A percentile compares a stretch with the other conserved stretches of the same genome.
Evolutionary conservation across 257 asterid genomes (phyloP).

Genomic region (Ilex aquifolium): DNA sequence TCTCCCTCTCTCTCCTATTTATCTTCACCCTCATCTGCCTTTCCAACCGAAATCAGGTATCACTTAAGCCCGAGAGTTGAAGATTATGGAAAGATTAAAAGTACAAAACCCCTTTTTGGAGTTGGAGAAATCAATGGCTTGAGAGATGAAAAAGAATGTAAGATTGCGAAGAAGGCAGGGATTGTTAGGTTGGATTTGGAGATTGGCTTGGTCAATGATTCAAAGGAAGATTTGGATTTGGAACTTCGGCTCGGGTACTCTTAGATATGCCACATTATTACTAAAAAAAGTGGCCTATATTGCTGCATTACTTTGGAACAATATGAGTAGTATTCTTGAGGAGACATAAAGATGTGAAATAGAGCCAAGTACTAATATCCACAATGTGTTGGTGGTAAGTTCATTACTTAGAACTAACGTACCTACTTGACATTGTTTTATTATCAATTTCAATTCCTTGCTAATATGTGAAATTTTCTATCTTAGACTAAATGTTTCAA

Average conservation of each 20-base stretch:
- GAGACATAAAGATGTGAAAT: too few species aligned
- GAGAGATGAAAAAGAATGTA: conserved; percentile 16
- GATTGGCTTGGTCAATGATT: conserved; percentile 46
- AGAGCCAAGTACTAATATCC: too few species aligned
- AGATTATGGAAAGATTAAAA: conserved; percentile 18
- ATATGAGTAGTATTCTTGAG: too few species aligned
- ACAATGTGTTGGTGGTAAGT: too few species aligned
- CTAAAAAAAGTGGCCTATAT: background rate
- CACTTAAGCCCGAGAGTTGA: conserved; percentile 6
- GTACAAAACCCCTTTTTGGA: conserved; percentile 22
- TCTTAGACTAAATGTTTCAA: too few species aligned
- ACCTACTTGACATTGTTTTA: too few species aligned
- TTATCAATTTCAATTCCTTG: too few species aligned
- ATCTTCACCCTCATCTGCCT: conserved; percentile 11
- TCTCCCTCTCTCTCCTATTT: conserved; percentile 19
- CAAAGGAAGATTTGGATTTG: conserved; percentile 69
- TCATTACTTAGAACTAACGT: too few species aligned
- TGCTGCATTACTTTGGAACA: too few species aligned
- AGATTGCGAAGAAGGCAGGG: conserved; percentile 22
- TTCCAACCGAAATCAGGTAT: conserved; percentile 4
- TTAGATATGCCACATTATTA: conserved; percentile 10
- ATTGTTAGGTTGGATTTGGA: conserved; percentile 63
- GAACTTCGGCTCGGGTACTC: conserved; percentile 84
- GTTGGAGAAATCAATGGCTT: conserved; percentile 17
- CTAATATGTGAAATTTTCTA: too few species aligned